Evolutionary conservation across 495 filamentous ascomycete genomes (phyloP).

Genomic region (Margaritispora aquatica): DNA sequence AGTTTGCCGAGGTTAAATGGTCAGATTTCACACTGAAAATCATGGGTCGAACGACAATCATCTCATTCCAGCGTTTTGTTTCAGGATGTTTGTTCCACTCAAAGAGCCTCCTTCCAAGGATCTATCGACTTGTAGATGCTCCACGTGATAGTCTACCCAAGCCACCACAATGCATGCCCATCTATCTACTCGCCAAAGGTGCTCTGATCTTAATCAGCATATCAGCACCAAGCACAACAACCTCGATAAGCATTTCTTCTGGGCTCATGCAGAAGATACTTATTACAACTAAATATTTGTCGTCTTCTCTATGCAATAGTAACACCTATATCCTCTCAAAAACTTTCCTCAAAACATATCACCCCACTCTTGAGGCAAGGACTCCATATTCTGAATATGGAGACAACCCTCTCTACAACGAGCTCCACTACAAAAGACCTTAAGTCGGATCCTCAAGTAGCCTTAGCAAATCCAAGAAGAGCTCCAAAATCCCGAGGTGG

Average conservation of each 20-base stretch:
- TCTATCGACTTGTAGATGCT: too few relatives aligned
- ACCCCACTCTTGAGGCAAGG: conserved; percentile 5
- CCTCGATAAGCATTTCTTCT: background rate
- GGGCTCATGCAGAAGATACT: background rate
- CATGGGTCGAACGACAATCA: too few relatives aligned
- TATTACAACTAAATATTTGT: too few relatives aligned
- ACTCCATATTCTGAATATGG: background rate
- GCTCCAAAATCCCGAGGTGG: conserved; percentile 18
- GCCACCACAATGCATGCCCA: background rate
- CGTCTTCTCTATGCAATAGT: too few relatives aligned
- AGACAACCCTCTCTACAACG: background rate
- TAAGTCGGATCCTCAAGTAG: background rate
- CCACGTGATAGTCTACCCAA: background rate
- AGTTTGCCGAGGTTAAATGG: too few relatives aligned
- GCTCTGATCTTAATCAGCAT: background rate
- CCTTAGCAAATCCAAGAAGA: conserved; percentile 16
- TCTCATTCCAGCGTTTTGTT: too few relatives aligned
- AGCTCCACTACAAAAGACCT: background rate
- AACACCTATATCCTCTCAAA: background rate
- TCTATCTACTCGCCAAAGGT: background rate
- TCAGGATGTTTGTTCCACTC: too few relatives aligned
- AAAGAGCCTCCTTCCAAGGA: too few relatives aligned
- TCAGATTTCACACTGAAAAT: too few relatives aligned
- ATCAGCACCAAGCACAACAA: background rate
- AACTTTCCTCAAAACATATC: too few relatives aligned